Conservation (phyloP, 192 early-diverging fungal species). For the Oehlia diaphana region DNA sequence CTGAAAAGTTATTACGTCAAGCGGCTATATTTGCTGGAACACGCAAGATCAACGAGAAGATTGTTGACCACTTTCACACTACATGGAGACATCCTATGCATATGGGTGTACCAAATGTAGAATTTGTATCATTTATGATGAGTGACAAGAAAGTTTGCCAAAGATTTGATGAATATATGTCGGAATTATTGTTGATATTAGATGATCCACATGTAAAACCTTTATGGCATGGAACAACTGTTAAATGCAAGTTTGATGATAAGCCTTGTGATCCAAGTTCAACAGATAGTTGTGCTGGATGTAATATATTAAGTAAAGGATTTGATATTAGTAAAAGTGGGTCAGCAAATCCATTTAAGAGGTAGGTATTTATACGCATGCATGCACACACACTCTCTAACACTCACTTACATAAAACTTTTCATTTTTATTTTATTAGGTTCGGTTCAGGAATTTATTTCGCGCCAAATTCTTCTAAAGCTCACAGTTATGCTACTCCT, state of each 20-base stretch:
- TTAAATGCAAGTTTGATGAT: conserved; percentile 14
- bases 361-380: neutral
- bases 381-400: too few species aligned
- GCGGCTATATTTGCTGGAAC: conserved; percentile 29
- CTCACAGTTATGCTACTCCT: conserved; percentile 30
- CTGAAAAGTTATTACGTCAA: conserved; percentile 29
- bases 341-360: conserved; percentile 15
- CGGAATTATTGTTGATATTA: conserved; percentile 11
- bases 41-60: conserved; percentile 26
- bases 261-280: conserved; percentile 24
- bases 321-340: conserved; percentile 32
- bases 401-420: too few species aligned
- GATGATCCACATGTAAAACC: conserved; percentile 27
- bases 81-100: conserved; percentile 29
- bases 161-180: conserved; percentile 27
- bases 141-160: conserved; percentile 18
- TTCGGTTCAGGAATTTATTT: conserved; percentile 33
- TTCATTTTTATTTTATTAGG: conserved; percentile 11
- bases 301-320: conserved; percentile 29
- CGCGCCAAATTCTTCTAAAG: conserved; percentile 33
- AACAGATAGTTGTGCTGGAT: conserved; percentile 26
- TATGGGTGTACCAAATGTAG: conserved; percentile 23
- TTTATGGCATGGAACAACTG: conserved; percentile 34
- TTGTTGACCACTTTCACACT: conserved; percentile 26
- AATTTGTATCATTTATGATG: conserved; percentile 29